Base-by-base conservation (phyloP, 148 eudicot species). In the Rheum nobile region DNA sequence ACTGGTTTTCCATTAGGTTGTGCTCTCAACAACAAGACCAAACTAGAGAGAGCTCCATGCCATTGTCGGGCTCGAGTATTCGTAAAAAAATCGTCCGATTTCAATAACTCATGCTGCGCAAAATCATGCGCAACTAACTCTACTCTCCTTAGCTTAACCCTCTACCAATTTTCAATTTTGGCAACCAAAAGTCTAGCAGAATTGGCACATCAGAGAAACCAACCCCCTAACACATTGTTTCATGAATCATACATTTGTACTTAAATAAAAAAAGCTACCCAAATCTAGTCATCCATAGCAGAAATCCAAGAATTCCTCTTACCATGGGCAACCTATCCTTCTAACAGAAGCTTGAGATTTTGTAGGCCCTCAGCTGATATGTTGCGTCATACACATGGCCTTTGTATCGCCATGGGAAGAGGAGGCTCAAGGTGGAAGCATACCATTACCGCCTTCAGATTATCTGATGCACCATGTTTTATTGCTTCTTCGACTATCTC, bases 341-440 rank as follows among this genome's bases (percentile, higher is more conserved):
- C 90, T 71, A 91, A 65, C 44, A 82, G 77, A 74, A 75, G 75
- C 72, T 70, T 87, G 37, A 92, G 75, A 79, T 84, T 90, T 72
- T 84, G 88, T 75, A 92, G 88, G 55, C 93, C 96, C 74, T 90
- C 93, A 0, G 97, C 97, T 2, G 93, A 90, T 55, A 92, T 90
- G 75, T 91, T 90, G 76, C 90, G 78, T 71, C 86, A 81, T 28
- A 92, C 82, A 76, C 80, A 83, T 48, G 83, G 73, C 79, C 80
- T 90, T 52, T 75, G 88, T 68, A 84, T 82, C 72, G 75, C 85
- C 78, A 76, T 77, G 2, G 76, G 31, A 6, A 8, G 31, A 22
- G 93, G 98, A 16, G 90, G 85, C 68, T 88, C 94, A 35, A 79
- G 73, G 72, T 93, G 96, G 79, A 93, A 93, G 78, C 98, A 85